Base-by-base conservation (phyloP, 208 protist genomes). In the Zelonia costaricensis region DNA sequence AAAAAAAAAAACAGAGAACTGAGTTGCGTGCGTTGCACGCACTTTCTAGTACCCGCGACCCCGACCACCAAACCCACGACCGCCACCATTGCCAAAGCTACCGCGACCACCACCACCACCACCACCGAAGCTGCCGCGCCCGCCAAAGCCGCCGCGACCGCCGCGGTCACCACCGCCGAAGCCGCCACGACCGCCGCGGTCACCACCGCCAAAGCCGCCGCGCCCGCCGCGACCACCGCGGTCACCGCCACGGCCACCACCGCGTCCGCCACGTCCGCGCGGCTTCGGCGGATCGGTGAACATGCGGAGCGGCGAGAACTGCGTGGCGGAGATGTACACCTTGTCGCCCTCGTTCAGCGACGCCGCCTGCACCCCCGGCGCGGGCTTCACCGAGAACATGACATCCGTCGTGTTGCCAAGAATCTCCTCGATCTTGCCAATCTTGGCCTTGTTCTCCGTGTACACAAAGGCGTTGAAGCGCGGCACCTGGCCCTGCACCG, bases 391-490 rank as follows among this genome's bases (percentile, higher is more conserved):
- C 5, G 92, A 97, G 68, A 97, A 96, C 81, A 95, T 92, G 10
- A 94, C 79, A 49, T 95, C 88, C 15, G 76, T 77, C 23, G 86
- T 94, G 54, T 77, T 91, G 31, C 92, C 92, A 13, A 97, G 74
- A 58, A 97, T 91, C 47, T 97, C 89, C 31, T 97, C 92, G 59
- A 97, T 95, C 69, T 97, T 97, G 51, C 92, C 92, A 57, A 97
- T 82, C 56, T 97, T 97, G 5, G 82, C 86, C 76, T 96, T 97
- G 58, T 92, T 89, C 38, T 92, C 73, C 8, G 86, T 94, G 71
- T 97, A 97, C 2, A 96, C 88, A 53, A 93, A 97, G n/a, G 90
- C 85, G 78, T 97, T 97, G 62, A 97, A 97, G 47, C 89, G 86
- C 0, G 92, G 92, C 12, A 97, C 84, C 18, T 72, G 57, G 1